A percentile compares a stretch with the other conserved stretches of the same genome.
phyloP scores from a whole-genome alignment of 1,284 basidiomycete species.

The Pseudozyma hubeiensis region DNA sequence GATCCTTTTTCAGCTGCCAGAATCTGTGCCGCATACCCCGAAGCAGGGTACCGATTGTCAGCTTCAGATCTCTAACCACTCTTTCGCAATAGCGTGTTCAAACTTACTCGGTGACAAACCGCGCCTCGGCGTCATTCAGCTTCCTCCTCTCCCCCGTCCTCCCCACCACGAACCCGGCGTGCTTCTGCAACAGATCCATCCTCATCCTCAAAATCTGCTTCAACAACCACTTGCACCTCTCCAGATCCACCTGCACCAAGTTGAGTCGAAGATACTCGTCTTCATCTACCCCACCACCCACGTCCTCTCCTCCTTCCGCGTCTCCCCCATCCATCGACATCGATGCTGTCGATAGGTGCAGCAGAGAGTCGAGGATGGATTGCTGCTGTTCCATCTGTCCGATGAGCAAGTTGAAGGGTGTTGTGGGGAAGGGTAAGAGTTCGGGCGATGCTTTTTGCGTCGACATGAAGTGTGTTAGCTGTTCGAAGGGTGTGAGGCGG shows the following conservation, averaged over 20 bases:
- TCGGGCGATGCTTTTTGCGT: constrained; percentile 40
- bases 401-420: constrained; percentile 25
- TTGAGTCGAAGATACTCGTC: constrained; percentile 65
- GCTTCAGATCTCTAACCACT: background rate
- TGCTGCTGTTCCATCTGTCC: constrained; percentile 58
- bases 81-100: too few relatives aligned
- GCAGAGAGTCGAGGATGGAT: constrained; percentile 54
- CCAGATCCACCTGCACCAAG: constrained; percentile 66
- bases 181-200: constrained; percentile 56
- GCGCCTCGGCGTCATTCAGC: constrained; percentile 48
- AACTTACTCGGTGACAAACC: constrained; percentile 50
- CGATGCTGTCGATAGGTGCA: constrained; percentile 11
- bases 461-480: constrained; percentile 28
- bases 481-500: constrained; percentile 21
- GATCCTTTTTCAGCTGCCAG: constrained; percentile 46
- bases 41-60: background rate
- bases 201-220: constrained; percentile 55
- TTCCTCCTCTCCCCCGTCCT: constrained; percentile 27
- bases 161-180: constrained; percentile 35
- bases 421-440: constrained; percentile 37
- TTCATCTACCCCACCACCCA: constrained; percentile 29
- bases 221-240: constrained; percentile 63
- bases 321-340: background rate
- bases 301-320: background rate
- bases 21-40: constrained; percentile 33